Conservation (phyloP, 2,329 filamentous ascomycete genomes). For the Trichoderma atroviride region DNA sequence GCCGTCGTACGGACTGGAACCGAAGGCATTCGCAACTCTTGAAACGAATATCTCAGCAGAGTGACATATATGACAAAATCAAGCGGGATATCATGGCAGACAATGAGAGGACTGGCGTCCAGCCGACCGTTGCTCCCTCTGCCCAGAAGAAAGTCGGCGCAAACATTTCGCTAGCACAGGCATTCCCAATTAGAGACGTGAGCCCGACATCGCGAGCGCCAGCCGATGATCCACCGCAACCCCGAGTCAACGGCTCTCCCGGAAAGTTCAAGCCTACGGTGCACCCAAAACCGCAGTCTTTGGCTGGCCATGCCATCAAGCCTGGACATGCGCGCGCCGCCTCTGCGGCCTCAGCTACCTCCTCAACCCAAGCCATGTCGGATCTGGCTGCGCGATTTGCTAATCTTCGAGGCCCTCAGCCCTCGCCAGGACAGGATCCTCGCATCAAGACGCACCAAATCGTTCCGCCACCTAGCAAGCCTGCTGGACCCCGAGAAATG, state of each 20-base stretch:
- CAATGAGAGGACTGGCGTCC: slow-evolving; percentile 63
- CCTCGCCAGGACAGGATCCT: slow-evolving; percentile 52
- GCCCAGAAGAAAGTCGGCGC: slow-evolving; percentile 23
- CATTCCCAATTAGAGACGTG: background rate
- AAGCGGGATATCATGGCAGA: slow-evolving; percentile 64
- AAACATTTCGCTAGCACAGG: slow-evolving; percentile 27
- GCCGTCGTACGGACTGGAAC: slow-evolving; percentile 52
- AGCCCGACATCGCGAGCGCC: background rate
- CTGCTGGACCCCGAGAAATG: slow-evolving; percentile 57
- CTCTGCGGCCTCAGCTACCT: slow-evolving; percentile 36
- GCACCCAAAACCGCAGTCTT: slow-evolving; percentile 67
- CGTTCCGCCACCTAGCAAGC: slow-evolving; percentile 37
- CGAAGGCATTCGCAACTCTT: slow-evolving; percentile 55
- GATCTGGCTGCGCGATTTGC: slow-evolving; percentile 62
- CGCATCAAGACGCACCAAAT: slow-evolving; percentile 56
- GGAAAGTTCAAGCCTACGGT: slow-evolving; percentile 50
- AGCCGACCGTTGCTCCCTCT: slow-evolving; percentile 40
- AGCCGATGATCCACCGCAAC: slow-evolving; percentile 6
- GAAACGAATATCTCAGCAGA: slow-evolving; percentile 52
- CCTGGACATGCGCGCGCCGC: slow-evolving; percentile 38
- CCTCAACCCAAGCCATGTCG: slow-evolving; percentile 41
- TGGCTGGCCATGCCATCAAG: slow-evolving; percentile 61
- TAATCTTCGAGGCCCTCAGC: slow-evolving; percentile 52
- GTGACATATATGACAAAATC: slow-evolving; percentile 57
- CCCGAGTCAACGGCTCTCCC: slow-evolving; percentile 31